Evolutionary conservation across 495 filamentous ascomycete genomes (phyloP), one percentile per base, ranked within the genome.

Genomic region (Aspergillus taichungensis): DNA sequence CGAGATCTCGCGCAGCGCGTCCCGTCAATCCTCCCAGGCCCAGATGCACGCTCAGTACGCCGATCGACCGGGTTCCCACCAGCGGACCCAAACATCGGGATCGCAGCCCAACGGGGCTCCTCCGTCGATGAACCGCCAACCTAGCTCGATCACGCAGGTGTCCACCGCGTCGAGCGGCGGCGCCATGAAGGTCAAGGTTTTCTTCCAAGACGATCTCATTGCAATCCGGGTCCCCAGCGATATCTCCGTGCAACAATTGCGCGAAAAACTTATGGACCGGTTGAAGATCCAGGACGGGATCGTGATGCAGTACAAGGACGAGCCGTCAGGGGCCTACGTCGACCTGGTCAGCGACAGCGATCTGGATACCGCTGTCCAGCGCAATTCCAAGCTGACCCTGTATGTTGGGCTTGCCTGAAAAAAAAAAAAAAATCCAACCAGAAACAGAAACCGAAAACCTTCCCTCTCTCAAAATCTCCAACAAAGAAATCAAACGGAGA

Each of bases 151-250:
- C 12, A 85, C 85, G 2, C 84, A 87, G 49, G 75, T 78, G 3
- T 87, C 86, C 0, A 63, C 65, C 33, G 54, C 63, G 9, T 76
- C 73, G 24, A 64, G 66, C 46, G 65, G 62, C 36, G 58, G 69
- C 46, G 71, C 72, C 1, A 79, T 95, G 67, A 97, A 95, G 63
- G 85, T 98, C 59, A 98, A 98, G 67, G 82, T 96, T 32, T 90
- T 84, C 65, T 94, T 87, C 69, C 78, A 85, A 51, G 85, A 92
- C 53, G 90, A 96, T 51, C 74, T 89, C 47, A 89, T 95, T 53
- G 84, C 90, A 34, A 89, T 98, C 55, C 82, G 89, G 35, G 83
- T 97, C 33, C 87, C 91, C 3, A 74, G 71, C 5, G 83, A 91
- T 34, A 85, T 94, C 52, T 77, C 71, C 50, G 90, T 84, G 66